These are phyloP conservation scores for Jimgerdemannia flammicorona DNA, from an alignment of 192 early-diverging fungal species.

Conservation along the genomic window DNA sequence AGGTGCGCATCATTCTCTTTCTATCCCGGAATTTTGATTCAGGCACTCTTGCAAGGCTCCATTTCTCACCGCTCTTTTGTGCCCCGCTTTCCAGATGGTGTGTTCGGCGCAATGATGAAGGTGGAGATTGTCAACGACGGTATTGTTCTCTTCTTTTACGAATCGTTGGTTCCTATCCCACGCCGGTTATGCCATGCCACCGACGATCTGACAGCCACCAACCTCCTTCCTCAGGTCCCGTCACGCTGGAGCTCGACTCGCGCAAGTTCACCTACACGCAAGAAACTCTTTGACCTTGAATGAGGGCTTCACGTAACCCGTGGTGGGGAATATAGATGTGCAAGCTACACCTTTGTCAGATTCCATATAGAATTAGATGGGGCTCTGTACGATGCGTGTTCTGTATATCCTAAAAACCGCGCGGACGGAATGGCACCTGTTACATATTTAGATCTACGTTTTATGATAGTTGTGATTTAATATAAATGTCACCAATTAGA, in stretches of 20 bases:
- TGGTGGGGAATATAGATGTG: too few relatives aligned
- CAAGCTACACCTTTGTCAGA: too few relatives aligned
- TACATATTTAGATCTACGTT: too few relatives aligned
- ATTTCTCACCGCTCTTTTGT: not conserved
- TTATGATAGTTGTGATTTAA: too few relatives aligned
- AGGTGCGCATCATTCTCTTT: slow-evolving; percentile 41
- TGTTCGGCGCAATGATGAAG: slow-evolving; percentile 97
- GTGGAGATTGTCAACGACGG: slow-evolving; percentile 88
- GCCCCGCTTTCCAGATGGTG: slow-evolving; percentile 53
- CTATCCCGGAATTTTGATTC: not conserved
- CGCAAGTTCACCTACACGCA: slow-evolving; percentile 44
- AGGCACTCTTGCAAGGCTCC: not conserved
- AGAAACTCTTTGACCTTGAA: not conserved
- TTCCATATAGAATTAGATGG: too few relatives aligned
- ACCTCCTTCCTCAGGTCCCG: slow-evolving; percentile 30
- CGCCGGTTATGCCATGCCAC: too few relatives aligned
- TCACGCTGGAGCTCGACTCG: slow-evolving; percentile 54
- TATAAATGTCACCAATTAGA: too few relatives aligned
- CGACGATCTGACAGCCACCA: not conserved
- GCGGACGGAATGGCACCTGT: too few relatives aligned
- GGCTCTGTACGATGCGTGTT: too few relatives aligned
- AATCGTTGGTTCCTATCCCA: too few relatives aligned
- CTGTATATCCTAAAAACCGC: too few relatives aligned
- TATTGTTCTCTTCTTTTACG: not conserved
- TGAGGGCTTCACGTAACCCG: too few relatives aligned